Percentiles rank a stretch among this genome's conserved stretches.
These are phyloP conservation scores for Claviceps maximensis DNA, from an alignment of 2,329 filamentous ascomycete species.

Conservation along the genomic window DNA sequence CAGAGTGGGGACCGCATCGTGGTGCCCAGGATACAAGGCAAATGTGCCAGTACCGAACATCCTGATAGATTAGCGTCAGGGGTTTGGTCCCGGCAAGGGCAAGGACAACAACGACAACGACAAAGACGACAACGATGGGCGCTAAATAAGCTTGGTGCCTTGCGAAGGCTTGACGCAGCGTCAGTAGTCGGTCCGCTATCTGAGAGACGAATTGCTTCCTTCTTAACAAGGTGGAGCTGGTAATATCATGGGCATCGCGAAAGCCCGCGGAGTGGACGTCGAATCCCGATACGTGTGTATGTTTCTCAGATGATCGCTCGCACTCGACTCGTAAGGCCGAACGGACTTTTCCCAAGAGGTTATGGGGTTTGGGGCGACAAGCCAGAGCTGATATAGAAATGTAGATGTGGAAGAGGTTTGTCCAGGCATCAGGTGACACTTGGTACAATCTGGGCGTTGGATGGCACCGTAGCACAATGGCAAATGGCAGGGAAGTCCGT, in stretches of 20 bases:
- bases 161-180: not conserved
- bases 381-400: slow-evolving; percentile 3
- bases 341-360: not conserved
- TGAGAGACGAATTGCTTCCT: slow-evolving; percentile 7
- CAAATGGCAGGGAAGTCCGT: not conserved
- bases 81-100: not conserved
- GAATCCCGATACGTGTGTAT: not conserved
- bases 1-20: slow-evolving; percentile 10
- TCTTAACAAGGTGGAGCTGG: not conserved
- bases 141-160: not conserved
- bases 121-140: too few relatives aligned
- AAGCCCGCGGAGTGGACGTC: not conserved
- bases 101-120: slow-evolving; percentile 2
- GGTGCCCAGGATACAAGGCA: slow-evolving; percentile 14
- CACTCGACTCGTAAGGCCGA: not conserved
- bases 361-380: slow-evolving; percentile 5
- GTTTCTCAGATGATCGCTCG: slow-evolving; percentile 1
- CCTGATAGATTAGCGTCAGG: slow-evolving; percentile 5
- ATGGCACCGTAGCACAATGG: slow-evolving; percentile 1
- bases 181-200: slow-evolving; percentile 1
- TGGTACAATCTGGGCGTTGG: slow-evolving; percentile 4
- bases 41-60: slow-evolving; percentile 11
- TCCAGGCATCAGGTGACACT: not conserved
- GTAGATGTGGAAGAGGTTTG: not conserved
- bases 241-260: slow-evolving; percentile 4